A percentile compares a stretch with the other conserved stretches of the same genome.
Conservation (phyloP, 176 grass and related monocot genomes). For the Triticum monococcum region DNA sequence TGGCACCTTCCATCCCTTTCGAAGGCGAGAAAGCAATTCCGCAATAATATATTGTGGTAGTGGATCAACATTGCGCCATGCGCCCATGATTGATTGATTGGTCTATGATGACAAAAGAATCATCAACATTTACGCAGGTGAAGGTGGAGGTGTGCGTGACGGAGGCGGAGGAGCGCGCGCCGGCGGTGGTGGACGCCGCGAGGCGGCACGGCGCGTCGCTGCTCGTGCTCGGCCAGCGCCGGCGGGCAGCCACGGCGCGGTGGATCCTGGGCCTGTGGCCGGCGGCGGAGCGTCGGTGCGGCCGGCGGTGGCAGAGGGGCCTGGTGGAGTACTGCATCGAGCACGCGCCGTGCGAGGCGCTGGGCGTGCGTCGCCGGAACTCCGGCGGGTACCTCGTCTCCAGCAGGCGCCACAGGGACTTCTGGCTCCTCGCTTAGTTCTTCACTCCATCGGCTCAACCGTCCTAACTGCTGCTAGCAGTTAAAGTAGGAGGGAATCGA, state of each 20-base stretch:
- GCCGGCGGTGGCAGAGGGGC: background rate
- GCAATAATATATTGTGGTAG: background rate
- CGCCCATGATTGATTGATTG: background rate
- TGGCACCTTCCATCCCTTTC: background rate
- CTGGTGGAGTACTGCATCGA: slow-evolving; percentile 66
- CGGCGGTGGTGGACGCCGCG: slow-evolving; percentile 64
- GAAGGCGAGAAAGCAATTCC: background rate
- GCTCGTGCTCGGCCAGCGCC: slow-evolving; percentile 60
- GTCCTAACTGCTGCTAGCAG: background rate
- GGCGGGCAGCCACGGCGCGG: slow-evolving; percentile 19
- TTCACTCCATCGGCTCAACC: too few species aligned
- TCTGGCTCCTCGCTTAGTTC: slow-evolving; percentile 51
- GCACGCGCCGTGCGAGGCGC: slow-evolving; percentile 68
- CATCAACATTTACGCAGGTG: slow-evolving; percentile 22
- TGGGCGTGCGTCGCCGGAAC: slow-evolving; percentile 54
- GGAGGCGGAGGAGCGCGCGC: slow-evolving; percentile 55
- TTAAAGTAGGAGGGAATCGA: background rate
- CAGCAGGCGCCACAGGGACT: slow-evolving; percentile 58
- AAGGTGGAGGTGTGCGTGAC: slow-evolving; percentile 49
- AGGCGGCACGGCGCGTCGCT: slow-evolving; percentile 54
- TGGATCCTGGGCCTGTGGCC: slow-evolving; percentile 32
- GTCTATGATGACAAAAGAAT: background rate
- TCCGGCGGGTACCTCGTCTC: slow-evolving; percentile 68
- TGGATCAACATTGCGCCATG: background rate
- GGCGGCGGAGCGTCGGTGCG: background rate